Evolutionary conservation across 768 basidiomycete genomes (phyloP).

Genomic region (Mycena pura): DNA sequence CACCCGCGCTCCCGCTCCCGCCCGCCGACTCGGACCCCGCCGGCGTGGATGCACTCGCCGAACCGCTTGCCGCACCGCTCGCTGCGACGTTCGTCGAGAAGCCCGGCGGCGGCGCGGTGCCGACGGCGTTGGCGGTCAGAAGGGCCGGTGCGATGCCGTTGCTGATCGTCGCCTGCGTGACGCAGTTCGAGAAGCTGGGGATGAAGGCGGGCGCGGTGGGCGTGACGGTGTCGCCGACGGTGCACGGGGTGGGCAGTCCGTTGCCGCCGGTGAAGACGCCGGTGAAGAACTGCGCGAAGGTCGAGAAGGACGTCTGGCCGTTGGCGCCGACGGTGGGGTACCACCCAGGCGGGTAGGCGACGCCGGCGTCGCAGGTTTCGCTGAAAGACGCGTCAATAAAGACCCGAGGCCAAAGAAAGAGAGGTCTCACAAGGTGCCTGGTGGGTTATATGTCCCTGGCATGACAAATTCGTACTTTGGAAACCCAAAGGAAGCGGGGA

Average conservation of each 20-base stretch:
- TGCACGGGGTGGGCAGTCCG: slow-evolving; percentile 36
- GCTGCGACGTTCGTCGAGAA: no score
- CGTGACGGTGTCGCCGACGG: slow-evolving; percentile 48
- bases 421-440: slow-evolving; percentile 47
- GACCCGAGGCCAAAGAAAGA: neutral
- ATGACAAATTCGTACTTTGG: slow-evolving; percentile 53
- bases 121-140: neutral
- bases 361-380: slow-evolving; percentile 51
- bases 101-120: neutral
- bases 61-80: neutral
- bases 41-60: neutral
- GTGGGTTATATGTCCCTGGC: slow-evolving; percentile 52
- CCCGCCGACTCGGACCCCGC: neutral
- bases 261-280: slow-evolving; percentile 41
- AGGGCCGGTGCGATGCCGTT: slow-evolving; percentile 44
- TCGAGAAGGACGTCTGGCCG: slow-evolving; percentile 47
- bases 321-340: slow-evolving; percentile 46
- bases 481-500: no score
- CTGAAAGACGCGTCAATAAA: slow-evolving; percentile 24
- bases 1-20: neutral
- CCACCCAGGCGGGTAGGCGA: slow-evolving; percentile 55
- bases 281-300: slow-evolving; percentile 51
- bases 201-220: slow-evolving; percentile 43
- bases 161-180: slow-evolving; percentile 42
- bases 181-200: slow-evolving; percentile 50